Evolutionary conservation across 2,329 filamentous ascomycete genomes (phyloP).

Genomic region (Thelonectria rubi): DNA sequence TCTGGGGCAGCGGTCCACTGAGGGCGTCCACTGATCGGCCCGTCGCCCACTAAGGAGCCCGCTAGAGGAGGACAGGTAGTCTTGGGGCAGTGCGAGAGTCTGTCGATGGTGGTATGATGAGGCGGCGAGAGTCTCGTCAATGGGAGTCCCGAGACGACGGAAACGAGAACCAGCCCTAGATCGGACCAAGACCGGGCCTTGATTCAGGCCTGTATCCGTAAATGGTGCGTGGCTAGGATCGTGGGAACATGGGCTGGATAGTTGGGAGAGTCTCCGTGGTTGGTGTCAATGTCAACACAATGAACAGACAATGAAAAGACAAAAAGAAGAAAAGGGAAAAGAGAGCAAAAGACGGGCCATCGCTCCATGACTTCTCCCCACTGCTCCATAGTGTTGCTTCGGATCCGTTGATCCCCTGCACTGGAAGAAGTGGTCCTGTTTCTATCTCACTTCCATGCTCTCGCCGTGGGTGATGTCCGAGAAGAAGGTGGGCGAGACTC

Average conservation of each 20-base stretch:
- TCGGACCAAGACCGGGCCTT: background rate
- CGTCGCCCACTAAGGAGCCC: background rate
- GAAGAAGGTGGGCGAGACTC: background rate
- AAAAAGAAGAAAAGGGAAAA: background rate
- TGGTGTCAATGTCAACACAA: background rate
- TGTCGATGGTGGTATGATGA: background rate
- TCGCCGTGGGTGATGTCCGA: background rate
- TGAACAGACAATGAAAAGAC: background rate
- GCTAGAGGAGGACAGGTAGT: background rate
- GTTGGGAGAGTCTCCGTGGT: background rate
- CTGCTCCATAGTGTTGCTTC: conserved; percentile 7
- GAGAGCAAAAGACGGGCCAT: background rate
- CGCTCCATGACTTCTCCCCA: background rate
- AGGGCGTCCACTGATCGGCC: conserved; percentile 6
- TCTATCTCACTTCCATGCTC: background rate
- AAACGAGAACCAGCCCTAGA: background rate
- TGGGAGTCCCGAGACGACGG: background rate
- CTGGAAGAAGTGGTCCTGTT: background rate
- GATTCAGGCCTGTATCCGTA: background rate
- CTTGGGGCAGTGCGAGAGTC: too few relatives aligned
- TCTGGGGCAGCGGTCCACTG: conserved; percentile 19
- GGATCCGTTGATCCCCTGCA: conserved; percentile 4
- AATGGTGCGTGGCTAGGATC: background rate
- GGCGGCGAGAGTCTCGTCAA: background rate
- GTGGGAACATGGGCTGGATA: background rate